Base-by-base conservation (phyloP, 768 basidiomycete species). In the Boletus rex-veris region DNA sequence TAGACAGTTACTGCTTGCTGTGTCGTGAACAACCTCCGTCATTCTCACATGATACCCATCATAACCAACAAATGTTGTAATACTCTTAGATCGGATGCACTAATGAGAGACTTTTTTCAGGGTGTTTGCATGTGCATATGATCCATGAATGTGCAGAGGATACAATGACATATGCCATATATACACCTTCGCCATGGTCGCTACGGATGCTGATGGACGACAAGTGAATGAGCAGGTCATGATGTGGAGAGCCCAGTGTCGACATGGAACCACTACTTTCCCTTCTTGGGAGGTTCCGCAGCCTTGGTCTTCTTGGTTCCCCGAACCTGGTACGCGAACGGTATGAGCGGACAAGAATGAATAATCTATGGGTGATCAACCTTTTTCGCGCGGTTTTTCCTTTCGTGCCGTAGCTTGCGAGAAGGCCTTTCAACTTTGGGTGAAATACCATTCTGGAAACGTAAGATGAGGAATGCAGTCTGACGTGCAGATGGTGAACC, bases 341-440 rank as follows among this genome's bases (percentile, higher is more conserved):
- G 66, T 33, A 63, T 63, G 48, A 64, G 60, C 39, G 14, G 5
- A 45, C 50, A 19, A 51, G 15, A 43, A 18, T 21, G 12, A 38
- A 55, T 37, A 24, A 48, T 24, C 19, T 26, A 37, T 55, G 18
- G 26, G 30, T 12, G 47, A 64, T 74, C n/a, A 44, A 92, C 95
- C 87, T 98, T 98, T 90, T 99, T 99, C 58, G 90, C 84, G 72
- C 96, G 87, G 79, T 99, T 99, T 85, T 99, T 99, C 68, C 97
- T 86, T 81, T 98, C 96, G 80, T 98, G 98, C 75, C 97, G 88
- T 75, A 98, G 85, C 75, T 98, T 98, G 69, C 97, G 89, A 60
- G 92, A 93, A 50, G 96, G 78, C 75, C 88, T 92, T 40, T 92
- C 90, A 58, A 88, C 85, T 79, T 98, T 97, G 59, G 79, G 54